phyloP scores from a whole-genome alignment of 1,284 basidiomycete species.

The Microbotryum silenes-acaulis region DNA sequence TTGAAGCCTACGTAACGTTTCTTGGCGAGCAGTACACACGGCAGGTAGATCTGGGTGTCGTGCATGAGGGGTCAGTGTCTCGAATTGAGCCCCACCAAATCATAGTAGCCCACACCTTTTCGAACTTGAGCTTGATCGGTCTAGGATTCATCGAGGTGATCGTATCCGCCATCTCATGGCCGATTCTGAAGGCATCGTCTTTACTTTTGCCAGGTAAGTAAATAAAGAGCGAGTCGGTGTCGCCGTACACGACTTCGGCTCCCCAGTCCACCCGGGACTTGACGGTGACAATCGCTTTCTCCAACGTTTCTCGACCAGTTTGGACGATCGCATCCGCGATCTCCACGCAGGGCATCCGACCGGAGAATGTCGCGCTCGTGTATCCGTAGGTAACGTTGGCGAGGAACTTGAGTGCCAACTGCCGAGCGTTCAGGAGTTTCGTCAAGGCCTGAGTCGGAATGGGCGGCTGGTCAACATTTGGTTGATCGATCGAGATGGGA shows the following conservation, averaged over 20 bases:
- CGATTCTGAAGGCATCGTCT: constrained; percentile 86
- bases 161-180: constrained; percentile 79
- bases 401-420: constrained; percentile 75
- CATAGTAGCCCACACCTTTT: constrained; percentile 57
- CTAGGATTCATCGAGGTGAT: constrained; percentile 80
- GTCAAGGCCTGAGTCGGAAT: constrained; percentile 52
- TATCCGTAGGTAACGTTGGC: constrained; percentile 62
- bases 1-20: constrained; percentile 96
- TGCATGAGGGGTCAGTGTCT: not conserved
- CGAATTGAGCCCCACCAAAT: not conserved
- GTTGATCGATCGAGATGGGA: not conserved
- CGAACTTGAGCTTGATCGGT: constrained; percentile 92
- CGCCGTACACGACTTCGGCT: constrained; percentile 91
- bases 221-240: constrained; percentile 93
- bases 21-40: constrained; percentile 88
- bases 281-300: constrained; percentile 58
- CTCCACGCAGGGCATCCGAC: constrained; percentile 96
- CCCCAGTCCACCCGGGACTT: constrained; percentile 57
- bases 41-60: constrained; percentile 69
- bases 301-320: constrained; percentile 86
- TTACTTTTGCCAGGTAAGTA: constrained; percentile 80
- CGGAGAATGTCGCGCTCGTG: constrained; percentile 84
- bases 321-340: constrained; percentile 98
- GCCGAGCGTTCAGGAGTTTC: constrained; percentile 73
- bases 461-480: not conserved